Conservation (phyloP, 345 rosid genomes). For the Syzygium aqueum region DNA sequence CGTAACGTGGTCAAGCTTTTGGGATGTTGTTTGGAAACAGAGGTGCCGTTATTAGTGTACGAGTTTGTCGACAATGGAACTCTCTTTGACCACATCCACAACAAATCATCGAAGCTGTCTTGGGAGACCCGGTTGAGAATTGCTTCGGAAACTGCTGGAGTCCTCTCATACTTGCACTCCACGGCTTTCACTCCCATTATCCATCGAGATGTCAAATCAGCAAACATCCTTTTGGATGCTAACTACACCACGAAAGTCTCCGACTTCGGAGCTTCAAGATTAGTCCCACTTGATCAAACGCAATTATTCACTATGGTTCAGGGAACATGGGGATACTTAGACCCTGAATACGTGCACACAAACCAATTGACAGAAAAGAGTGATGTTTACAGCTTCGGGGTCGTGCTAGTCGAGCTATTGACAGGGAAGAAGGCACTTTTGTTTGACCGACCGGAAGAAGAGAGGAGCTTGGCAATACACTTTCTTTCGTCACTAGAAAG, state of each 20-base stretch:
- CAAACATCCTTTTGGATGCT: too few species aligned
- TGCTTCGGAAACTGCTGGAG: too few species aligned
- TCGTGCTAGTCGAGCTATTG: conserved; percentile 28
- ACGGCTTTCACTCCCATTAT: too few species aligned
- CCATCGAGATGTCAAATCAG: too few species aligned
- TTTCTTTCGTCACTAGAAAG: conserved; percentile 6
- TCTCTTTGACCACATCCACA: conserved; percentile 26
- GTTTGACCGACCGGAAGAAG: conserved; percentile 8
- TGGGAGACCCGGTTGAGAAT: too few species aligned
- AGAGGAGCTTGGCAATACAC: conserved; percentile 4
- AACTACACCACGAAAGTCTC: too few species aligned
- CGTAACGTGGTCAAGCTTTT: conserved; percentile 33
- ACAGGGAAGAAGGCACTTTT: conserved; percentile 18
- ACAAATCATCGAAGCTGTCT: conserved; percentile 5
- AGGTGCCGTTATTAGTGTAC: conserved; percentile 32
- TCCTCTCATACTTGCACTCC: too few species aligned
- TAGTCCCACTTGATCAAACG: too few species aligned
- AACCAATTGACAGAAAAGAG: conserved; percentile 22
- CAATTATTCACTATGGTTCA: too few species aligned
- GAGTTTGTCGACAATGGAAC: conserved; percentile 31
- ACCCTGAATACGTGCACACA: conserved; percentile 31
- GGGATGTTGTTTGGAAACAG: conserved; percentile 38
- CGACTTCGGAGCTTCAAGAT: too few species aligned
- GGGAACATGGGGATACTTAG: conserved; percentile 35
- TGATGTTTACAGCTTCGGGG: conserved; percentile 40